These are phyloP conservation scores for Camellia granthamiana DNA, from an alignment of 148 eudicot species.

Conservation along the genomic window DNA sequence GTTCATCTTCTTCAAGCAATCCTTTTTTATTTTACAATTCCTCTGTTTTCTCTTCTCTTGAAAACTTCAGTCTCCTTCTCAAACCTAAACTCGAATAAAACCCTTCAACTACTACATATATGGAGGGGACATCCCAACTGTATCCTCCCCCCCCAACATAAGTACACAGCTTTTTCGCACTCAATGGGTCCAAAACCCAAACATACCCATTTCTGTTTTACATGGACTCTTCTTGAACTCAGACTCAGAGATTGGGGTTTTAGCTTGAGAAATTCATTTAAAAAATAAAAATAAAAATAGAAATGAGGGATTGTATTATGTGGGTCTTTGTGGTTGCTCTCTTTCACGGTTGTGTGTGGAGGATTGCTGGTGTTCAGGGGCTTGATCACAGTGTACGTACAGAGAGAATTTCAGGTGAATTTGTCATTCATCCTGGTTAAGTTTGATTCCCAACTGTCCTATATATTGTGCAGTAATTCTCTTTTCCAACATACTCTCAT, in stretches of 20 bases:
- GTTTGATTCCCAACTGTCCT: not conserved
- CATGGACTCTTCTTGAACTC: not conserved
- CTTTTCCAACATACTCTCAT: not conserved
- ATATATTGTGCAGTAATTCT: too few species aligned
- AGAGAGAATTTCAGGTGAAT: conserved; percentile 1
- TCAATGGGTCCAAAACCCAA: not conserved
- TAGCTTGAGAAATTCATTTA: not conserved
- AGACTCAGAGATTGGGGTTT: not conserved
- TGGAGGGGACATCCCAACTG: not conserved
- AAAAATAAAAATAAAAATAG: not conserved
- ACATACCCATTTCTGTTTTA: not conserved
- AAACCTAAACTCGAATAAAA: not conserved
- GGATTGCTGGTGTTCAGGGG: not conserved
- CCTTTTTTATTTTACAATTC: not conserved
- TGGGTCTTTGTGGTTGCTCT: not conserved
- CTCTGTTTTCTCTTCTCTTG: not conserved
- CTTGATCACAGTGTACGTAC: not conserved
- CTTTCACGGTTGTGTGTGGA: not conserved
- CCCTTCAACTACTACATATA: not conserved
- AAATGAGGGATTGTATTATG: not conserved
- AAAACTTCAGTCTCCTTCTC: not conserved
- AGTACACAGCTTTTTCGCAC: not conserved
- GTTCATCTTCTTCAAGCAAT: conserved; percentile 34
- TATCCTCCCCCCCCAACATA: not conserved
- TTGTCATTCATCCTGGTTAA: not conserved